Percentiles rank a stretch among this genome's conserved stretches.
These are phyloP conservation scores for Yamadazyma triangularis DNA, from an alignment of 1,139 yeast species.

Conservation along the genomic window DNA sequence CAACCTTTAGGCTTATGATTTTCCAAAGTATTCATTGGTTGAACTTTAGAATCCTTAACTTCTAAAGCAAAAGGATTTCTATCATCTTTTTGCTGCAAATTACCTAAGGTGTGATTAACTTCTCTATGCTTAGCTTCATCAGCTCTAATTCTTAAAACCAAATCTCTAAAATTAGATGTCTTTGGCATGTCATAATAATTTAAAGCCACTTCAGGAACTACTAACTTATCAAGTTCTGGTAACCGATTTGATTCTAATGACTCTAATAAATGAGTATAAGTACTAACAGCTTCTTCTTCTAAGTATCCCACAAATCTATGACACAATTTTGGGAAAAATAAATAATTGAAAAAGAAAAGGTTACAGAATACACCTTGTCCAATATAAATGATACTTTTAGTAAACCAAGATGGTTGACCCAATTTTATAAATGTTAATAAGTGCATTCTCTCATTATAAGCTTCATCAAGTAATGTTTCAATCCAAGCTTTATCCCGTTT, in stretches of 20 bases:
- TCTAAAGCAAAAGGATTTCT: constrained; percentile 66
- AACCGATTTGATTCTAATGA: constrained; percentile 51
- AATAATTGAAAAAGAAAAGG: constrained; percentile 57
- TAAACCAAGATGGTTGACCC: constrained; percentile 60
- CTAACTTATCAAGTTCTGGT: constrained; percentile 40
- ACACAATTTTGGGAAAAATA: constrained; percentile 59
- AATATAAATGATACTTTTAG: constrained; percentile 50
- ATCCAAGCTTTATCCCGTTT: constrained; percentile 74
- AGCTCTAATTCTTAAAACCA: constrained; percentile 52
- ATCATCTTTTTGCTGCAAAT: constrained; percentile 48
- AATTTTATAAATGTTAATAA: constrained; percentile 64
- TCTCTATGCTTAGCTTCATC: constrained; percentile 78
- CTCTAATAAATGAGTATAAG: constrained; percentile 59
- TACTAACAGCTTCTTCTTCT: constrained; percentile 75
- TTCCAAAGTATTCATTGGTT: constrained; percentile 52
- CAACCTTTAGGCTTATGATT: constrained; percentile 52
- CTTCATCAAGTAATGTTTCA: constrained; percentile 70
- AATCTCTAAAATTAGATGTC: constrained; percentile 54
- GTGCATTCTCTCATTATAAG: constrained; percentile 79
- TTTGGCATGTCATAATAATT: constrained; percentile 54
- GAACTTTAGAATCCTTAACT: constrained; percentile 38
- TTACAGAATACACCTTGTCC: constrained; percentile 76
- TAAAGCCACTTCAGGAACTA: constrained; percentile 56
- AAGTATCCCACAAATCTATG: constrained; percentile 77
- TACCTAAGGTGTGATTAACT: constrained; percentile 73